Evolutionary conservation across 2,329 filamentous ascomycete genomes (phyloP).

Genomic region (Venturia nashicola): DNA sequence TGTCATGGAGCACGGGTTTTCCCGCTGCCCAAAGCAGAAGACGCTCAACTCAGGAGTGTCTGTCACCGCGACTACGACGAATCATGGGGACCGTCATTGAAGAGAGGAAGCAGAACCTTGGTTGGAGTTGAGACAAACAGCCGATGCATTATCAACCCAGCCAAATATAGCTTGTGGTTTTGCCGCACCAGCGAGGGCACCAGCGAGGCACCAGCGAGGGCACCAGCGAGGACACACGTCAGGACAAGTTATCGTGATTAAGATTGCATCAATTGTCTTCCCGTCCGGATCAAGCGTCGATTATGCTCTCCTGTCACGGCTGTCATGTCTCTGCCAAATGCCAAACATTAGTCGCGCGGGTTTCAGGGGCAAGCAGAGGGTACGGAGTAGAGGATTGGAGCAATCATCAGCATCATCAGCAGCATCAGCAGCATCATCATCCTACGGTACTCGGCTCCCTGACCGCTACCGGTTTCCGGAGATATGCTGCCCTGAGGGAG

Average conservation of each 20-base stretch:
- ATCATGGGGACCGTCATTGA: neutral
- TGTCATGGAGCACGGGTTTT: neutral
- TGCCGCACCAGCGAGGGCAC: neutral
- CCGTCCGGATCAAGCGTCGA: neutral
- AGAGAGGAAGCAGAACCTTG: neutral
- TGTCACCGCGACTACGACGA: neutral
- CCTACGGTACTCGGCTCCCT: neutral
- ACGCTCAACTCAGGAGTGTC: neutral
- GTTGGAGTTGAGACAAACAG: neutral
- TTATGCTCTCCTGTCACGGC: no score
- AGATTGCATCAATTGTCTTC: neutral
- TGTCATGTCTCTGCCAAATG: no score
- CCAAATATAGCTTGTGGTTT: slow-evolving; percentile 2
- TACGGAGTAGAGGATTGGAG: no score
- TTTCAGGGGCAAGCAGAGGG: no score
- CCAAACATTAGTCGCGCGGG: no score
- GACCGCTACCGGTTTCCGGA: neutral
- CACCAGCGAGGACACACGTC: neutral
- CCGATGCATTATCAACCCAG: neutral
- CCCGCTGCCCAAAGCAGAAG: neutral
- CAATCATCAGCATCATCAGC: neutral
- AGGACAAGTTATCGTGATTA: neutral
- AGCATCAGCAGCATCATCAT: neutral
- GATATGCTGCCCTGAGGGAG: slow-evolving; percentile 2
- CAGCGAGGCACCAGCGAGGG: neutral